phyloP scores from a whole-genome alignment of 306 rosid genomes.

The Begonia loranthoides region DNA sequence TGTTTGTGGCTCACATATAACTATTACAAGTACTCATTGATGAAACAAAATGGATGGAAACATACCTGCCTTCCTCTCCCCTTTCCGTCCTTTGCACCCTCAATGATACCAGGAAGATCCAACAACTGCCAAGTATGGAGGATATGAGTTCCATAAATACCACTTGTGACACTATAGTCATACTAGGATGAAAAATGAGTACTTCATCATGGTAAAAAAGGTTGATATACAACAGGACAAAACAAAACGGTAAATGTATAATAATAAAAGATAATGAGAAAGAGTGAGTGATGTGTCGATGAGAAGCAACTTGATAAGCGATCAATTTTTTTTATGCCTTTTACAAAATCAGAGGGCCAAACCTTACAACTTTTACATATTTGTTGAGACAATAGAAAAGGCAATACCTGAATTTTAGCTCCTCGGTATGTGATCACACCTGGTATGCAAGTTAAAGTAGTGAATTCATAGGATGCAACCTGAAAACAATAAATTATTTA shows the following conservation, averaged over 20 bases:
- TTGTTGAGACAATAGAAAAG: no score
- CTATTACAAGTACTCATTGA: neutral
- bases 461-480: constrained; percentile 99
- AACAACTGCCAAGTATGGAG: neutral
- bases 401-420: constrained; percentile 86
- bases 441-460: constrained; percentile 94
- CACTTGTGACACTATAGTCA: no score
- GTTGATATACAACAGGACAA: neutral
- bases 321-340: no score
- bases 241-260: neutral
- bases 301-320: no score
- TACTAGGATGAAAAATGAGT: constrained; percentile 3
- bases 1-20: neutral
- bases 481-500: constrained; percentile 18
- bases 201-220: neutral
- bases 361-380: no score
- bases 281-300: neutral
- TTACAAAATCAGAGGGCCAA: no score
- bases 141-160: no score
- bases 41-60: neutral
- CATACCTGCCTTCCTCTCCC: constrained; percentile 99
- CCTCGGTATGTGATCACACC: constrained; percentile 87
- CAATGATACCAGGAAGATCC: neutral
- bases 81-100: constrained; percentile 60
- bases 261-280: neutral